phyloP scores from a whole-genome alignment of 495 filamentous ascomycete genomes.

The Lasiosphaeriaceae sp. region DNA sequence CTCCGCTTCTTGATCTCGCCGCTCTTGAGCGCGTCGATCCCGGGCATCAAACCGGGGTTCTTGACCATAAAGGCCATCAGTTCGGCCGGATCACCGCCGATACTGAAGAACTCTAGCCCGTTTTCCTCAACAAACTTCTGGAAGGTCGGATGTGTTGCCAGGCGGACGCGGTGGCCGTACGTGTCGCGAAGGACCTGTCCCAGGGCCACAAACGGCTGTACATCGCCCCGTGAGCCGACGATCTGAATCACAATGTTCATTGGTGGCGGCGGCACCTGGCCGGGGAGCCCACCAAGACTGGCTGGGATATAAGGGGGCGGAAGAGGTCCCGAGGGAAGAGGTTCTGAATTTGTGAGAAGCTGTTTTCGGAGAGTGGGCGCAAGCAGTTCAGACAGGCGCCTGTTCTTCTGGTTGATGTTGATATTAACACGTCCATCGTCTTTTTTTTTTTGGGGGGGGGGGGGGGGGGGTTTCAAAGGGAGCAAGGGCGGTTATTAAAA shows the following conservation, averaged over 20 bases:
- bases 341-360: conserved; percentile 37
- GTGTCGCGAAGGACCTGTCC: conserved; percentile 64
- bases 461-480: too few relatives aligned
- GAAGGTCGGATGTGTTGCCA: conserved; percentile 68
- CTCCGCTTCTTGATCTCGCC: conserved; percentile 61
- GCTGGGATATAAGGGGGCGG: conserved; percentile 60
- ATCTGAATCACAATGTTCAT: conserved; percentile 79
- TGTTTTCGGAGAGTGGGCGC: conserved; percentile 62
- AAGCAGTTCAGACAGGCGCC: conserved; percentile 60
- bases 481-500: too few relatives aligned
- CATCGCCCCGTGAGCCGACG: conserved; percentile 71
- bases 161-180: conserved; percentile 64
- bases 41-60: conserved; percentile 68
- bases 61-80: conserved; percentile 83
- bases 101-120: conserved; percentile 65
- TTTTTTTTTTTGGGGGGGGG: too few relatives aligned
- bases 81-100: conserved; percentile 69
- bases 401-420: conserved; percentile 64
- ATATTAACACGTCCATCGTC: conserved; percentile 73
- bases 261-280: conserved; percentile 50
- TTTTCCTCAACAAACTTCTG: conserved; percentile 63
- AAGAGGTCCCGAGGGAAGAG: conserved; percentile 33
- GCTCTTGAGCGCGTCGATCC: conserved; percentile 57
- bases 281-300: conserved; percentile 55
- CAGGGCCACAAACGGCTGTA: conserved; percentile 71